Percentiles rank a stretch among this genome's conserved stretches.
Conservation (phyloP, 768 basidiomycete species). For the Mrakia gelida region DNA sequence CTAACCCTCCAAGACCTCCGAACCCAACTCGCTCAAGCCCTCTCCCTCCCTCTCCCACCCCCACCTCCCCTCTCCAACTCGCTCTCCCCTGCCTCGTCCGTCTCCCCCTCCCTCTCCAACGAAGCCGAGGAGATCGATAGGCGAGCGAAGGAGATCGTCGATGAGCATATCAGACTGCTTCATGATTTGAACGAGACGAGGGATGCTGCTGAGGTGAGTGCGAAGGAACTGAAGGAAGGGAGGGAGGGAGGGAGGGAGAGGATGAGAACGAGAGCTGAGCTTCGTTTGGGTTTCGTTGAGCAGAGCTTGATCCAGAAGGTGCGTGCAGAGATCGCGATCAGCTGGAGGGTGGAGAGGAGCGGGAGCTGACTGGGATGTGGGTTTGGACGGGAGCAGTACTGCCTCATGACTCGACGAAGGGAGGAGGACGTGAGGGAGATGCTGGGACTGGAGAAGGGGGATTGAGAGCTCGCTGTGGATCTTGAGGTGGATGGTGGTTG, state of each 20-base stretch:
- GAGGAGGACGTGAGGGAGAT: conserved; percentile 6
- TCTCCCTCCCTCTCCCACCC: conserved; percentile 1
- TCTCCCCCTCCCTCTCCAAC: not conserved
- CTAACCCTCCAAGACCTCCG: not conserved
- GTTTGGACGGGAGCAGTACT: not conserved
- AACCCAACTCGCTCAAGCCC: conserved; percentile 2
- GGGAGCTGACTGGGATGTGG: not conserved
- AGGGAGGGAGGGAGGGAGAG: not conserved
- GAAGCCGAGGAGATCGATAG: not conserved
- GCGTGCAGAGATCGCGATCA: not conserved
- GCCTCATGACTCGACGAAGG: not conserved
- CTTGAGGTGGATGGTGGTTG: too few species aligned
- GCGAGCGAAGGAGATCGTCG: conserved; percentile 14
- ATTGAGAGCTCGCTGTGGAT: not conserved
- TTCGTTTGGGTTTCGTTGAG: not conserved
- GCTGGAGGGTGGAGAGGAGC: not conserved
- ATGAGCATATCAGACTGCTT: conserved; percentile 4
- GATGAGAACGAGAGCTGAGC: not conserved
- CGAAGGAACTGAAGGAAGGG: not conserved
- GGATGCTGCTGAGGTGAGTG: conserved; percentile 26
- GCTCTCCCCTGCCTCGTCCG: not conserved
- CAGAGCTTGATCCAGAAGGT: conserved; percentile 13
- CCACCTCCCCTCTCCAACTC: conserved; percentile 2
- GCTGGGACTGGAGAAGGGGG: conserved; percentile 2
- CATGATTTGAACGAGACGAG: conserved; percentile 25